These are phyloP conservation scores for Colletotrichum agaves DNA, from an alignment of 2,329 filamentous ascomycete species.

Conservation along the genomic window DNA sequence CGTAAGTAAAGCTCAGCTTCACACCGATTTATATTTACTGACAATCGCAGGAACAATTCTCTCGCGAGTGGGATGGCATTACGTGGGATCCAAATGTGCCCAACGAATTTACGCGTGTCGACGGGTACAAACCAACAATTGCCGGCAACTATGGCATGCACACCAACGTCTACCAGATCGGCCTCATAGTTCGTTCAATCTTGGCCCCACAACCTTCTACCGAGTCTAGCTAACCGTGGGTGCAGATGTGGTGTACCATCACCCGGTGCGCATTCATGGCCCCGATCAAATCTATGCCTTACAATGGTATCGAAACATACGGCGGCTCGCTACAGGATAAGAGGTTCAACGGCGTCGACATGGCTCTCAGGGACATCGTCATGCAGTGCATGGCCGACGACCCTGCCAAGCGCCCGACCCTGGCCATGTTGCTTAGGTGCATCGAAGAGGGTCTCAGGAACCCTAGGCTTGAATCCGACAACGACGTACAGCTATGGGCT, in stretches of 20 bases:
- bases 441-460: constrained; percentile 39
- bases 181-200: constrained; percentile 29
- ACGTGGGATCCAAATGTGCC: background rate
- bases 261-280: constrained; percentile 7
- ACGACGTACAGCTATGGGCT: constrained; percentile 35
- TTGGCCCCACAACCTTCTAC: too few relatives aligned
- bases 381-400: constrained; percentile 42
- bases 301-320: constrained; percentile 18
- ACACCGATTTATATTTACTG: background rate
- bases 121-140: constrained; percentile 19
- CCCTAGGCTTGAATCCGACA: constrained; percentile 28
- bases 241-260: constrained; percentile 37
- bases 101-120: constrained; percentile 7
- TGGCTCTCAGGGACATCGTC: constrained; percentile 40
- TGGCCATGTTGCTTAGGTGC: constrained; percentile 39
- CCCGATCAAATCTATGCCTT: background rate
- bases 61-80: constrained; percentile 27
- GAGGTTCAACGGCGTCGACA: constrained; percentile 37
- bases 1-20: constrained; percentile 9
- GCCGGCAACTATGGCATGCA: constrained; percentile 40
- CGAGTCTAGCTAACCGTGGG: background rate
- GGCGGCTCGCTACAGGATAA: constrained; percentile 25
- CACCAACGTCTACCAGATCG: constrained; percentile 38
- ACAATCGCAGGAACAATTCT: constrained; percentile 38
- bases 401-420: constrained; percentile 42